Evolutionary conservation across 305 asterid genomes (phyloP).

Genomic region (Fraxinus velutina): DNA sequence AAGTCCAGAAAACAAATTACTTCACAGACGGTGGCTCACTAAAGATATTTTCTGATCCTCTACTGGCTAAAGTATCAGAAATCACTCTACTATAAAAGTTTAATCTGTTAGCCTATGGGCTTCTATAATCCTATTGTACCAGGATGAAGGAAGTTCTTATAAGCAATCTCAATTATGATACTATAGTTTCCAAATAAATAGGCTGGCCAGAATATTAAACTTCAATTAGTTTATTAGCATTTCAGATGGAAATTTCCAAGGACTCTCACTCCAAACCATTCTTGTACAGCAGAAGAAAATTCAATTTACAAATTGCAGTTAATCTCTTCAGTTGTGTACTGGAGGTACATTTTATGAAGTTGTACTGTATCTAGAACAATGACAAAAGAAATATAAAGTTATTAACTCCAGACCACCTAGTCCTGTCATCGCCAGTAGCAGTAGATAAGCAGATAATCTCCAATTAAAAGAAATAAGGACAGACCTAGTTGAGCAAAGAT

Average conservation of each 20-base stretch:
- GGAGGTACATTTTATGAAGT: background rate
- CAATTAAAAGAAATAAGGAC: background rate
- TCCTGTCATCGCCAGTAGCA: background rate
- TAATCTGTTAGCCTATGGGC: background rate
- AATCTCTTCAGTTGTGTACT: background rate
- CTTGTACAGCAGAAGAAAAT: background rate
- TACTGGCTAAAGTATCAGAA: background rate
- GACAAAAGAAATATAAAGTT: background rate
- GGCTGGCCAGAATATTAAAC: background rate
- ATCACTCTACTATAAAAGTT: background rate
- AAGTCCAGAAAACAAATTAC: background rate
- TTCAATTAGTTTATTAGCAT: background rate
- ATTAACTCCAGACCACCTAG: background rate
- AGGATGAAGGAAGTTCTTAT: background rate
- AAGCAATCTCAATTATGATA: background rate
- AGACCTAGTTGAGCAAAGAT: background rate
- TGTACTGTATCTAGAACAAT: background rate
- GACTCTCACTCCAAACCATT: background rate
- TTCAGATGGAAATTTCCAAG: background rate
- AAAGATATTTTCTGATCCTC: background rate
- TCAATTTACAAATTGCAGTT: background rate
- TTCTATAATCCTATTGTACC: background rate
- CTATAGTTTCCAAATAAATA: background rate
- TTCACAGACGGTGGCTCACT: background rate
- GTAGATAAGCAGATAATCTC: background rate